Conservation (phyloP, 176 grass and related monocot genomes). For the Puya raimondii region DNA sequence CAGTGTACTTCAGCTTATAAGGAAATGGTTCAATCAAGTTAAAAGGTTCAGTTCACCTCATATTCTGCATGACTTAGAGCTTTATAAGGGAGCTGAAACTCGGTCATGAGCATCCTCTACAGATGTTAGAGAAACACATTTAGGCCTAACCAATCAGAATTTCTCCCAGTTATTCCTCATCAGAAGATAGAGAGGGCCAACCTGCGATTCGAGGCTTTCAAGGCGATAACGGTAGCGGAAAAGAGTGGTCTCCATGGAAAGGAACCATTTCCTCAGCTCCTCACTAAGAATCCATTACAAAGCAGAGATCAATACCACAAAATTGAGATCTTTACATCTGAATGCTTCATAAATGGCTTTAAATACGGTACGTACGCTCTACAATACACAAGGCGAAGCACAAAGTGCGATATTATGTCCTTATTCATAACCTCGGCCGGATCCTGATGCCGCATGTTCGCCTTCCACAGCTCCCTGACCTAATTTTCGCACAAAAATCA, state of each 20-base stretch:
- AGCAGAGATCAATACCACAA: constrained; percentile 1
- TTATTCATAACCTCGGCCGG: constrained; percentile 66
- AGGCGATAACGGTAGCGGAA: constrained; percentile 73
- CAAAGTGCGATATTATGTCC: constrained; percentile 95
- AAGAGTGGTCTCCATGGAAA: constrained; percentile 84
- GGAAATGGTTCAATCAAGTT: neutral
- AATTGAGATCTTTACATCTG: constrained; percentile 1
- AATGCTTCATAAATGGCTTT: neutral
- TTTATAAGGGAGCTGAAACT: constrained; percentile 86
- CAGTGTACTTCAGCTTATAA: neutral
- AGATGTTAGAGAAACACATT: constrained; percentile 11
- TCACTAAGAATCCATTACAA: constrained; percentile 34
- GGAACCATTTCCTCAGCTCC: constrained; percentile 94
- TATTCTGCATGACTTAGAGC: constrained; percentile 68
- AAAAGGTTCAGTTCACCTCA: constrained; percentile 37
- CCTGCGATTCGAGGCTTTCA: constrained; percentile 80
- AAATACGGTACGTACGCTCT: constrained; percentile 57
- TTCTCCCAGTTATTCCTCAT: neutral
- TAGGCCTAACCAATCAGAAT: neutral
- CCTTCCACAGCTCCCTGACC: constrained; percentile 64
- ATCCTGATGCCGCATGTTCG: constrained; percentile 86
- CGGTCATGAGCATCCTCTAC: constrained; percentile 78
- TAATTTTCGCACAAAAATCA: constrained; percentile 22
- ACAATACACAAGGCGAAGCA: constrained; percentile 96
- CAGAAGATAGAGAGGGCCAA: constrained; percentile 22